These are phyloP conservation scores for Flaveria bidentis DNA, from an alignment of 129 eudicot genomes.

Conservation along the genomic window DNA sequence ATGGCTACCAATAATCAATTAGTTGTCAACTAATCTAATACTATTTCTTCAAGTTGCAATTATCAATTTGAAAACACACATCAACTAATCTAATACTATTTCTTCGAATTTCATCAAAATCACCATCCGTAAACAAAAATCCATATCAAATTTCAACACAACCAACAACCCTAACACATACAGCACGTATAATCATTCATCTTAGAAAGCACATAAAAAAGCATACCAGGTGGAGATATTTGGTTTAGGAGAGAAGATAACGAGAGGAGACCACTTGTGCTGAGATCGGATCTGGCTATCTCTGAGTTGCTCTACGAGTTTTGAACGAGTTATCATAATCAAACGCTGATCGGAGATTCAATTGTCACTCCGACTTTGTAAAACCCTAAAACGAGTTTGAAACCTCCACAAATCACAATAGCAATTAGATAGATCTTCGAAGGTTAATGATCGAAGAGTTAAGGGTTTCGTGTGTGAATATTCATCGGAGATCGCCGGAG, in stretches of 20 bases:
- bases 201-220: constrained; percentile 18
- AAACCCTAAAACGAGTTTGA: constrained; percentile 34
- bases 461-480: neutral
- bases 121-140: neutral
- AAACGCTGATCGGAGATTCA: constrained; percentile 31
- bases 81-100: too few relatives aligned
- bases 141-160: neutral
- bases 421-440: constrained; percentile 17
- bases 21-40: neutral
- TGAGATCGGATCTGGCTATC: constrained; percentile 89
- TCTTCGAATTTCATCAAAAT: neutral
- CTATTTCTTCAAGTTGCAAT: neutral
- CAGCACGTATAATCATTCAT: neutral
- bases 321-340: constrained; percentile 79
- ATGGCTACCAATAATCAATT: neutral
- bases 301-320: constrained; percentile 82
- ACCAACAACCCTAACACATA: neutral
- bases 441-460: neutral
- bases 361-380: constrained; percentile 32
- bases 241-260: constrained; percentile 75
- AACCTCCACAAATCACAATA: constrained; percentile 1
- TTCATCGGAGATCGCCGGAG: constrained; percentile 5
- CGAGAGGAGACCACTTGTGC: constrained; percentile 76
- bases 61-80: neutral
- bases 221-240: constrained; percentile 58